Evolutionary conservation across 371 early-diverging fungal species (phyloP).

Genomic region (Dipsacomyces acuminosporus): DNA sequence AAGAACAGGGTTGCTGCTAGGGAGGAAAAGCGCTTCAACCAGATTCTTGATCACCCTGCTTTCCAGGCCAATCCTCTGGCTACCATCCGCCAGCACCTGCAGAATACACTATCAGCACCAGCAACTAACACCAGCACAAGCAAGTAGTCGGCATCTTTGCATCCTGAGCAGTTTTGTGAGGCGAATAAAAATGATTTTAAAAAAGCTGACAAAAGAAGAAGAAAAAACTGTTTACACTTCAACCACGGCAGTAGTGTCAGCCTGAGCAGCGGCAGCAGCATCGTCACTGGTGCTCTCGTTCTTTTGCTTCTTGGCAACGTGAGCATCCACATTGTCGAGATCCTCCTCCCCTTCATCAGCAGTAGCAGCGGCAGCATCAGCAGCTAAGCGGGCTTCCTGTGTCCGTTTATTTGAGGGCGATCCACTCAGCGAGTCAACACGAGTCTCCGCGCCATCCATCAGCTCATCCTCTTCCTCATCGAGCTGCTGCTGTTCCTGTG

Average conservation of each 20-base stretch:
- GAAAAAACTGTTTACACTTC: too few species aligned
- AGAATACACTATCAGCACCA: constrained; percentile 15
- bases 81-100: constrained; percentile 33
- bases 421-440: neutral
- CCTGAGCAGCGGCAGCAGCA: neutral
- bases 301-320: neutral
- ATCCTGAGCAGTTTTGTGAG: neutral
- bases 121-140: neutral
- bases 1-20: constrained; percentile 16
- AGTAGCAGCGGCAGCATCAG: neutral
- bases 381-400: too few species aligned
- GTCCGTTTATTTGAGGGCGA: neutral
- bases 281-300: neutral
- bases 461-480: neutral
- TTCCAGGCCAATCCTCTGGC: constrained; percentile 31
- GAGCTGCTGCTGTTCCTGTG: neutral
- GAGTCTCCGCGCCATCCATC: neutral
- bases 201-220: too few species aligned
- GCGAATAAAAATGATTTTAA: neutral
- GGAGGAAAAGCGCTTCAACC: constrained; percentile 31
- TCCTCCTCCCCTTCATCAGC: neutral
- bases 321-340: neutral
- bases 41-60: constrained; percentile 32
- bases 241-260: neutral
- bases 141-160: neutral